Conservation (phyloP, 805 yeast genomes). For the Cyberlindnera maritima region DNA sequence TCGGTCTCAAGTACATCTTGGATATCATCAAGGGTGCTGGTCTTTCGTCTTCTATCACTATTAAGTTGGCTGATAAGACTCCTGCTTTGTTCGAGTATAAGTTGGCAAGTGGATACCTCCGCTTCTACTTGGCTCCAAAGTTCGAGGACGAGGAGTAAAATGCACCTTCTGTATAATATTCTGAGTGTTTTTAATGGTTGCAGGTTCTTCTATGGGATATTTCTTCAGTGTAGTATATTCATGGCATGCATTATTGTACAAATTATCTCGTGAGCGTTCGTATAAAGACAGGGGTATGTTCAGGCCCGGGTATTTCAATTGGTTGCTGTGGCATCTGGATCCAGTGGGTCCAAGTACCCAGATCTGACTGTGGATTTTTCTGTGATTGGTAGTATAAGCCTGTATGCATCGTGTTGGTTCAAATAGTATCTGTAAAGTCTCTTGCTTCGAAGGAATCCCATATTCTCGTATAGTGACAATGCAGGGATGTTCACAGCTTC, state of each 20-base stretch:
- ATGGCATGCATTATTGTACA: background rate
- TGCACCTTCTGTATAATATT: too few relatives aligned
- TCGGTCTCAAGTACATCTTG: slow-evolving; percentile 86
- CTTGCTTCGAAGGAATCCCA: slow-evolving; percentile 74
- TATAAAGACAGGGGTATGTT: background rate
- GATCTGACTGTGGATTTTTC: slow-evolving; percentile 54
- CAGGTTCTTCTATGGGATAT: slow-evolving; percentile 6
- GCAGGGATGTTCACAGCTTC: slow-evolving; percentile 81
- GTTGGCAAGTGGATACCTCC: slow-evolving; percentile 86
- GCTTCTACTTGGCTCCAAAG: slow-evolving; percentile 97
- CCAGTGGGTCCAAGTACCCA: slow-evolving; percentile 41
- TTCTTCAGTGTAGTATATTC: background rate
- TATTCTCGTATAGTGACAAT: slow-evolving; percentile 60
- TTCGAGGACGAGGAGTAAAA: slow-evolving; percentile 78
- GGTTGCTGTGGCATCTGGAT: slow-evolving; percentile 1
- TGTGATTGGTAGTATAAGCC: slow-evolving; percentile 79
- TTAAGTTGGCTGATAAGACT: slow-evolving; percentile 84
- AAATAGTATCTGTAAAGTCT: slow-evolving; percentile 83
- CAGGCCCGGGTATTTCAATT: too few relatives aligned
- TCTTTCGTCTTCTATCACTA: slow-evolving; percentile 71
- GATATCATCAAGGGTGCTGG: slow-evolving; percentile 91
- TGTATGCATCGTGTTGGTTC: slow-evolving; percentile 90
- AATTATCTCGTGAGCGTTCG: background rate
- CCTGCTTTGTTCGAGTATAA: slow-evolving; percentile 94
- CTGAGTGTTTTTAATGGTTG: slow-evolving; percentile 7